Conservation (phyloP, 2,329 filamentous ascomycete species). For the Aspergillus hiratsukae region DNA sequence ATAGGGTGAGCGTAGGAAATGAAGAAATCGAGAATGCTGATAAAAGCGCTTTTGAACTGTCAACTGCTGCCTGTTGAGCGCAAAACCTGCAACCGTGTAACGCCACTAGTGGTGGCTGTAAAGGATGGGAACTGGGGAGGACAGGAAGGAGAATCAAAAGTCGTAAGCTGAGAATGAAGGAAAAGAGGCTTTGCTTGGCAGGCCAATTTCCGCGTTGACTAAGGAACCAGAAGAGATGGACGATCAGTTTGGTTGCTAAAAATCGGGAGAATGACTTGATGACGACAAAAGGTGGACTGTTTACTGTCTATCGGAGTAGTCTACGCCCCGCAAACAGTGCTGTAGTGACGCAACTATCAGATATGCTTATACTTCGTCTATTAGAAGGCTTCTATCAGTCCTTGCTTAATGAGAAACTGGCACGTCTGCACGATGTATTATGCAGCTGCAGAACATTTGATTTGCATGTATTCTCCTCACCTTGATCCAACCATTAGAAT, state of each 20-base stretch:
- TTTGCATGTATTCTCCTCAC: background rate
- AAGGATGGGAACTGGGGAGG: slow-evolving; percentile 4
- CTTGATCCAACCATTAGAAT: background rate
- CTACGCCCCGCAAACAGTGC: background rate
- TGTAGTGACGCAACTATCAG: background rate
- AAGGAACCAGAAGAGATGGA: slow-evolving; percentile 7
- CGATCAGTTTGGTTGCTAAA: slow-evolving; percentile 3
- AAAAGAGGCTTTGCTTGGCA: background rate
- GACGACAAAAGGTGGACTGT: background rate
- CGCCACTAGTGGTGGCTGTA: background rate
- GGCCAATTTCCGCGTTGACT: slow-evolving; percentile 5
- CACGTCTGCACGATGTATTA: background rate
- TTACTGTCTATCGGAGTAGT: background rate
- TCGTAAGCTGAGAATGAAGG: background rate
- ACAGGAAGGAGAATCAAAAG: slow-evolving; percentile 1
- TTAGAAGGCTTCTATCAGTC: background rate
- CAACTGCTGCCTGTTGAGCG: background rate
- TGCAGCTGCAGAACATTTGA: slow-evolving; percentile 1
- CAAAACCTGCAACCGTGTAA: background rate
- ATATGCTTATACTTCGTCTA: background rate
- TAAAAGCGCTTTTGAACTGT: background rate
- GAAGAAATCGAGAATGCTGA: background rate
- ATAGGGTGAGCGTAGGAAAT: background rate
- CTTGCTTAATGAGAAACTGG: background rate
- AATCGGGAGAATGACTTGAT: background rate